phyloP scores from a whole-genome alignment of 495 filamentous ascomycete genomes.

The Pyrenopolyporus hunteri region DNA sequence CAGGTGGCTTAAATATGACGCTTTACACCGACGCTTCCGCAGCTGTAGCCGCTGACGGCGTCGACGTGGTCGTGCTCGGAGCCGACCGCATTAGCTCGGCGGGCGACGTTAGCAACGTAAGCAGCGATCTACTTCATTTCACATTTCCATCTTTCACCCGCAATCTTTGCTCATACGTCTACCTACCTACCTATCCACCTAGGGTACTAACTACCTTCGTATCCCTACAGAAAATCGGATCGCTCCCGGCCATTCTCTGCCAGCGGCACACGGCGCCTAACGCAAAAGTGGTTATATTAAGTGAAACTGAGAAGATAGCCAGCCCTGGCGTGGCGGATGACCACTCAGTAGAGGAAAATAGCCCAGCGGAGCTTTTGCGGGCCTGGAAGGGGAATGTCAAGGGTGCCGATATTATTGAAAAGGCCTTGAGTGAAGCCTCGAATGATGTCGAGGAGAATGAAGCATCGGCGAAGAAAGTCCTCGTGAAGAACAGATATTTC shows the following conservation, averaged over 20 bases:
- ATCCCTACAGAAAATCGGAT: constrained; percentile 62
- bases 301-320: constrained; percentile 67
- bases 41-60: constrained; percentile 53
- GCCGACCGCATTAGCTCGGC: constrained; percentile 64
- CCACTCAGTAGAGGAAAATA: constrained; percentile 56
- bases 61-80: constrained; percentile 65
- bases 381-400: constrained; percentile 50
- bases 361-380: constrained; percentile 51
- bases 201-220: too few species aligned
- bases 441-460: neutral
- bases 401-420: constrained; percentile 27
- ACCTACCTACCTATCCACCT: too few species aligned
- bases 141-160: neutral
- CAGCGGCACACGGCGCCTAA: constrained; percentile 52
- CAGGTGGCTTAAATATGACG: constrained; percentile 46
- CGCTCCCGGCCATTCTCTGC: constrained; percentile 59
- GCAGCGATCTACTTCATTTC: constrained; percentile 2
- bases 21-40: constrained; percentile 68
- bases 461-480: constrained; percentile 6
- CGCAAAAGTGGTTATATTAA: constrained; percentile 59
- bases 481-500: constrained; percentile 66
- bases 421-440: neutral
- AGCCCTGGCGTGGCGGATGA: constrained; percentile 43
- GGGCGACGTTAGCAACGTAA: constrained; percentile 63
- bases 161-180: neutral